A percentile compares a stretch with the other conserved stretches of the same genome.
Conservation (phyloP, 257 asterid species). For the Gardenia jasminoides region DNA sequence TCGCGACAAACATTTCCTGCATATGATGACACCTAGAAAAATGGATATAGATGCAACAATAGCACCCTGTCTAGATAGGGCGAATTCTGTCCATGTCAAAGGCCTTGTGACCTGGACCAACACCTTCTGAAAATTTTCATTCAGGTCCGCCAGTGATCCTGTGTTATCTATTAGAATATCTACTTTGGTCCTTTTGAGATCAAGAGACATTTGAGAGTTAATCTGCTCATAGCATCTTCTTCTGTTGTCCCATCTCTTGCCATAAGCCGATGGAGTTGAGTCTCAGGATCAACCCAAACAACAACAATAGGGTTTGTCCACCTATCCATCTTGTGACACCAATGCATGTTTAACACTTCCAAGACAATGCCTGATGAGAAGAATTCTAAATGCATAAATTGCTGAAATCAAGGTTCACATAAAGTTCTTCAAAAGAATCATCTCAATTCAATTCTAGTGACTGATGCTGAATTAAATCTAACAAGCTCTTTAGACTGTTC, state of each 20-base stretch:
- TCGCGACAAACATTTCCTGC: constrained; percentile 44
- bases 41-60: constrained; percentile 49
- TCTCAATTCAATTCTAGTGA: not conserved
- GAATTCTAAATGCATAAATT: constrained; percentile 46
- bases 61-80: constrained; percentile 76
- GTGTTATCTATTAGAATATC: constrained; percentile 76
- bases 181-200: constrained; percentile 65
- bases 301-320: constrained; percentile 88
- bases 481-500: too few relatives aligned
- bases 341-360: constrained; percentile 78
- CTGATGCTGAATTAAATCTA: not conserved
- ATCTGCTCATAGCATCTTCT: constrained; percentile 78
- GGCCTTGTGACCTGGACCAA: constrained; percentile 56
- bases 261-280: constrained; percentile 79
- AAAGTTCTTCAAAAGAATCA: not conserved
- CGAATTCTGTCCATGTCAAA: constrained; percentile 79
- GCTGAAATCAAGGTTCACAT: not conserved
- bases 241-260: constrained; percentile 69
- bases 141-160: constrained; percentile 61
- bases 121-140: constrained; percentile 52
- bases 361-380: constrained; percentile 66
- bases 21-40: constrained; percentile 50
- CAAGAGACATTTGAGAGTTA: constrained; percentile 81
- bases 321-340: constrained; percentile 71
- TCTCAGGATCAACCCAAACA: constrained; percentile 82